Evolutionary conservation across 805 yeast genomes (phyloP), one percentile per base, ranked within the genome.

Genomic region (Candida xyloterini): DNA sequence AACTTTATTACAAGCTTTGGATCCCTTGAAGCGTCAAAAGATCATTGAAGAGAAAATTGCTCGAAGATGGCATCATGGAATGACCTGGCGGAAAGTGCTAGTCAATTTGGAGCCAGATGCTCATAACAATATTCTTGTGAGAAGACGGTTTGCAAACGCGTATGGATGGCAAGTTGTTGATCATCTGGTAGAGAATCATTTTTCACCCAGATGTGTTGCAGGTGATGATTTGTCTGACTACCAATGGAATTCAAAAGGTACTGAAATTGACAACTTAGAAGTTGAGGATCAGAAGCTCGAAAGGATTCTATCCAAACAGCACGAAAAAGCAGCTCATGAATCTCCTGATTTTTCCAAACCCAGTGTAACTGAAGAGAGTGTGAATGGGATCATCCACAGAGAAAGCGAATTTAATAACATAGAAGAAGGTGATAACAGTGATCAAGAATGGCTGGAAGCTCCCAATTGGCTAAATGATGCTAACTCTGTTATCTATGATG

Each of bases 81-180:
- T 88, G 82, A 62, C 77, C 11, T 91, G 99, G 99, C 68, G 97
- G 30, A 91, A 91, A 62, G 96, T 93, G 3, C 64, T 93, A 20
- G 96, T 90, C 1, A 79, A 79, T 30, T 65, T 93, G 47, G 76
- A 79, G 48, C 96, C 97, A 0, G 99, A 91, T 60, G 96, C 99
- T 0, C 99, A 91, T 57, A 91, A 91, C 55, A 91, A 89, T 55
- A 89, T 93, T 21, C 72, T 87, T 20, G 98, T 91, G 1, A 69
- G 99, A 47, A 71, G 99, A 50, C 66, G 86, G 46, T 93, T 86
- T 67, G 82, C 95, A 5, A 91, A 91, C 63, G 93, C 96, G 0
- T 90, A 83, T 63, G 99, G 99, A 2, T 88, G 96, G 93, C 87
- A 85, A 1, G 95, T 88, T 0, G 71, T 91, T n/a, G 83, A 81